A percentile compares a stretch with the other conserved stretches of the same genome.
Conservation (phyloP, 495 filamentous ascomycete species). For the Endocarpon pusillum region DNA sequence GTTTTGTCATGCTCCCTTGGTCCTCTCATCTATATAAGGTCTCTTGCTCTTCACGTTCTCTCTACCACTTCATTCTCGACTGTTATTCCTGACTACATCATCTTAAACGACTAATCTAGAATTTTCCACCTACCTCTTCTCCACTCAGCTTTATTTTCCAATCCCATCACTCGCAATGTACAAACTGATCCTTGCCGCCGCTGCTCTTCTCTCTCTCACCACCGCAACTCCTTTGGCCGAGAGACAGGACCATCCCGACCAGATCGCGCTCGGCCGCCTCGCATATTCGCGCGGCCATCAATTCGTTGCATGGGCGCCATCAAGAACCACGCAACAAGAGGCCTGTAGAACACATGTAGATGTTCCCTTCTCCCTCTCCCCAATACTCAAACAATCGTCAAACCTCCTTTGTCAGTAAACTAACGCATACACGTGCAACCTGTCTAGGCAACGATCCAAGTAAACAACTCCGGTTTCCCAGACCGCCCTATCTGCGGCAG, state of each 20-base stretch:
- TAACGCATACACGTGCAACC: no score
- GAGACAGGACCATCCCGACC: neutral
- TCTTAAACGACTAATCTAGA: no score
- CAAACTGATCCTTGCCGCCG: neutral
- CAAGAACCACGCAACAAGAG: slow-evolving; percentile 1
- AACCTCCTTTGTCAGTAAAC: no score
- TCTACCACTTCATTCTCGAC: no score
- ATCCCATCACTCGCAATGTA: neutral
- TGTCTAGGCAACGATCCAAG: neutral
- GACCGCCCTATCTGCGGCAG: neutral
- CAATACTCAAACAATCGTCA: no score
- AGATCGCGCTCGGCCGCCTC: slow-evolving; percentile 1
- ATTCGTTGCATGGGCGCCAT: slow-evolving; percentile 1
- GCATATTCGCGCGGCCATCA: slow-evolving; percentile 1
- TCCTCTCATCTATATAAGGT: no score
- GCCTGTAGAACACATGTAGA: slow-evolving; percentile 1
- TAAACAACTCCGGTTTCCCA: slow-evolving; percentile 2
- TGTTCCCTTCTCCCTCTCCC: no score
- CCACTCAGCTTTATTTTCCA: no score
- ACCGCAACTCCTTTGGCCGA: slow-evolving; percentile 1
- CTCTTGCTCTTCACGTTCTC: no score
- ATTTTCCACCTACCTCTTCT: no score
- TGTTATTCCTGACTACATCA: no score
- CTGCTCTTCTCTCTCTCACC: neutral
- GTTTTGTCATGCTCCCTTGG: no score